These are phyloP conservation scores for Apiospora koreana DNA, from an alignment of 2,329 filamentous ascomycete species.

Conservation along the genomic window DNA sequence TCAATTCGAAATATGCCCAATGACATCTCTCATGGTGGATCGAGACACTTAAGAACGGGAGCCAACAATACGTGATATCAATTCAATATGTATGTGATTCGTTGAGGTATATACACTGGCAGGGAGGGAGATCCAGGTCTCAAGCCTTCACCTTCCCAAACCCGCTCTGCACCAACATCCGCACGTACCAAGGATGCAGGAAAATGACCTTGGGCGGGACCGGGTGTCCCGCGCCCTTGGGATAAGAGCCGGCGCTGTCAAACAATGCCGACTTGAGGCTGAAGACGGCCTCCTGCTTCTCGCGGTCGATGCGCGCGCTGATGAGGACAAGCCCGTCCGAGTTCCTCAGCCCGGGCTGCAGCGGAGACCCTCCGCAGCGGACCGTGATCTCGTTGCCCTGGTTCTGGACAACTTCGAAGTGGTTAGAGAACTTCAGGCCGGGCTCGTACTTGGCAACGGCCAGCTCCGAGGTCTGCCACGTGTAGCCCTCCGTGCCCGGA, in stretches of 20 bases:
- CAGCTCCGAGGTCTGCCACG: slow-evolving; percentile 31
- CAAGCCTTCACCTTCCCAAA: slow-evolving; percentile 28
- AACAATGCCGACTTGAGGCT: slow-evolving; percentile 32
- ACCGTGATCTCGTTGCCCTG: slow-evolving; percentile 30
- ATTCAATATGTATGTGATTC: background rate
- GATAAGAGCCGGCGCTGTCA: slow-evolving; percentile 26
- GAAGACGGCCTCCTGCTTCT: slow-evolving; percentile 30
- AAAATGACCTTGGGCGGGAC: slow-evolving; percentile 28
- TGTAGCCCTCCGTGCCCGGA: slow-evolving; percentile 30
- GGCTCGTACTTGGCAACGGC: slow-evolving; percentile 27
- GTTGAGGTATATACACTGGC: background rate
- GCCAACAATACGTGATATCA: background rate
- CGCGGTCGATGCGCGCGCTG: slow-evolving; percentile 31
- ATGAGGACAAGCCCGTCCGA: slow-evolving; percentile 33
- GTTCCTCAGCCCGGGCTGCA: slow-evolving; percentile 27
- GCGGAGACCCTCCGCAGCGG: slow-evolving; percentile 32
- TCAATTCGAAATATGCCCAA: background rate
- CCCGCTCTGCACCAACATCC: slow-evolving; percentile 29
- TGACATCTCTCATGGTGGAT: background rate
- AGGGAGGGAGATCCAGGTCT: background rate
- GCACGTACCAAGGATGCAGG: slow-evolving; percentile 32
- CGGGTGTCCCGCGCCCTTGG: slow-evolving; percentile 21
- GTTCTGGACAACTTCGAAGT: slow-evolving; percentile 35
- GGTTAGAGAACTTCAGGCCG: slow-evolving; percentile 33
- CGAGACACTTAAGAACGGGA: background rate